Percentiles rank a stretch among this genome's conserved stretches.
Conservation (phyloP, 176 grass and related monocot species). For the Oryza glumipatula region DNA sequence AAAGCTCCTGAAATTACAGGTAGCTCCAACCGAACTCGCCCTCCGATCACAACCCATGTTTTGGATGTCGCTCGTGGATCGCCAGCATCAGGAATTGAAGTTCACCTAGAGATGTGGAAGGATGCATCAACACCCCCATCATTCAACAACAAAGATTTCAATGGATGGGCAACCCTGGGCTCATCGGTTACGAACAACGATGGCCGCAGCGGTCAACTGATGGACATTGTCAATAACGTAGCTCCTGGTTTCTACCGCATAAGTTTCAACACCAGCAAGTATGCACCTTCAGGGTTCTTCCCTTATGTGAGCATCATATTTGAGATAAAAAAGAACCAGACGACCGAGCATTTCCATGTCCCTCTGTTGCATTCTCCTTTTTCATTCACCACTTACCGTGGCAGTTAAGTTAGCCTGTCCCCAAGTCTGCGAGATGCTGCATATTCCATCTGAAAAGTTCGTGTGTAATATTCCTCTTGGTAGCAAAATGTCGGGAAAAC, state of each 20-base stretch:
- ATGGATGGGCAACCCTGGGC: slow-evolving; percentile 63
- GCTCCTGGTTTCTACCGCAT: slow-evolving; percentile 80
- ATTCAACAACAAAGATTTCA: slow-evolving; percentile 60
- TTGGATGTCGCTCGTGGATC: slow-evolving; percentile 69
- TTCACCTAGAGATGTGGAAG: slow-evolving; percentile 88
- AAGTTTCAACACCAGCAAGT: slow-evolving; percentile 81
- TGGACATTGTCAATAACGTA: slow-evolving; percentile 63
- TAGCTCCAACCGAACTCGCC: slow-evolving; percentile 52
- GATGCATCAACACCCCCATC: slow-evolving; percentile 45
- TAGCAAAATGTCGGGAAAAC: background rate
- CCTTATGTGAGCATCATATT: slow-evolving; percentile 90
- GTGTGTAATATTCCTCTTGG: background rate
- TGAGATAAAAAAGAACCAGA: slow-evolving; percentile 72
- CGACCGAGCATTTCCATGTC: slow-evolving; percentile 86
- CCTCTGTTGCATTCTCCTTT: slow-evolving; percentile 88
- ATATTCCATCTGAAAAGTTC: background rate
- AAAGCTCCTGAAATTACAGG: slow-evolving; percentile 79
- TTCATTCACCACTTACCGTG: slow-evolving; percentile 90
- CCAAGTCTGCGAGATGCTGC: background rate
- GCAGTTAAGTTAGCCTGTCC: slow-evolving; percentile 51
- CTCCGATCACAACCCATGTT: slow-evolving; percentile 94
- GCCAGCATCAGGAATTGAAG: slow-evolving; percentile 77
- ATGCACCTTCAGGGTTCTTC: slow-evolving; percentile 80
- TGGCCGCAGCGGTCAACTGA: slow-evolving; percentile 83
- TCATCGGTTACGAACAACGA: slow-evolving; percentile 76